A percentile compares a stretch with the other conserved stretches of the same genome.
Evolutionary conservation across 2,329 filamentous ascomycete genomes (phyloP).

Genomic region (Lasiodiplodia gonubiensis): DNA sequence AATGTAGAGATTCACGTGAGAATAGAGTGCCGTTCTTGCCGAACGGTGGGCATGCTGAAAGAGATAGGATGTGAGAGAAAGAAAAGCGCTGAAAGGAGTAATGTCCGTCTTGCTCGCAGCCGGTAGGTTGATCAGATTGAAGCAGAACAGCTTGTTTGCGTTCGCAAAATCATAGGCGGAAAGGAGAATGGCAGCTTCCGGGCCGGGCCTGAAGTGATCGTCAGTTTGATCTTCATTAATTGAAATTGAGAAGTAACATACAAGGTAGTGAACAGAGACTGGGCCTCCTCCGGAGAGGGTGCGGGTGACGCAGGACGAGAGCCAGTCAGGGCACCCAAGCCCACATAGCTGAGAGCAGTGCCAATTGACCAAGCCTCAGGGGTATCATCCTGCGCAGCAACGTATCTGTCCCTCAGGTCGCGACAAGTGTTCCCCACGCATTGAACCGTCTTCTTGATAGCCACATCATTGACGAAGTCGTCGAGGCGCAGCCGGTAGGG

Average conservation of each 20-base stretch:
- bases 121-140: constrained; percentile 73
- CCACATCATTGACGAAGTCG: constrained; percentile 91
- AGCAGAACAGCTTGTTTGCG: constrained; percentile 93
- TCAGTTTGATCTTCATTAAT: constrained; percentile 22
- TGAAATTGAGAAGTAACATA: neutral
- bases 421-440: constrained; percentile 77
- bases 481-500: constrained; percentile 90
- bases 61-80: constrained; percentile 91
- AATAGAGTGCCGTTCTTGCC: constrained; percentile 76
- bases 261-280: constrained; percentile 59
- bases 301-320: constrained; percentile 64
- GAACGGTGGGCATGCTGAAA: constrained; percentile 92
- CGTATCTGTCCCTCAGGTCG: constrained; percentile 73
- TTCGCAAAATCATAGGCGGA: constrained; percentile 92
- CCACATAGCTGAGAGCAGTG: constrained; percentile 81
- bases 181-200: constrained; percentile 79
- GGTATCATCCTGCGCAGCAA: constrained; percentile 86
- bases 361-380: constrained; percentile 88
- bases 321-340: constrained; percentile 76
- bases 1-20: constrained; percentile 82
- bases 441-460: constrained; percentile 80
- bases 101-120: constrained; percentile 68
- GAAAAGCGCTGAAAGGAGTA: constrained; percentile 77
- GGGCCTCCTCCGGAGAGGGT: constrained; percentile 79
- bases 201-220: constrained; percentile 67